A percentile compares a stretch with the other conserved stretches of the same genome.
phyloP scores from a whole-genome alignment of 176 grass and related monocot genomes.

The Bolboschoenus planiculmis region DNA sequence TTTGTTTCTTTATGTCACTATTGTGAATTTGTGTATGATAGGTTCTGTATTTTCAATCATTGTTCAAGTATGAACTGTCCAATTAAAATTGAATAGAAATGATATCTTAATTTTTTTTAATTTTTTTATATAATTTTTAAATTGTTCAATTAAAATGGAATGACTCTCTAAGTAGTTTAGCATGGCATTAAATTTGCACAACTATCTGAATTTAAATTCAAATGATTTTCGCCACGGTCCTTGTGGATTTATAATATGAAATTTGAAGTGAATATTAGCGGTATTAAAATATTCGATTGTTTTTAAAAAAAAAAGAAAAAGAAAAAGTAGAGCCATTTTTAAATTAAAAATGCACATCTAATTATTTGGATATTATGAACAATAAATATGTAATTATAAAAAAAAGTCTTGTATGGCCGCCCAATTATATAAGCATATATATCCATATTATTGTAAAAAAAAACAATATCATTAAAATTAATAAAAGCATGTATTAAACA shows the following conservation, averaged over 20 bases:
- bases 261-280: background rate
- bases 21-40: background rate
- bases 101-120: background rate
- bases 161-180: background rate
- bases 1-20: background rate
- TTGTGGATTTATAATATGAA: background rate
- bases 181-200: background rate
- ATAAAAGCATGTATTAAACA: background rate
- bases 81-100: background rate
- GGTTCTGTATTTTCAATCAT: background rate
- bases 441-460: background rate
- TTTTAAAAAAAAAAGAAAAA: no score
- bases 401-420: no score
- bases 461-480: no score
- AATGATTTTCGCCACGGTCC: background rate
- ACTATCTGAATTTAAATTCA: background rate
- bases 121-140: background rate
- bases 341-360: no score
- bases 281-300: no score
- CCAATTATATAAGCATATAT: no score
- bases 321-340: no score
- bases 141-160: background rate
- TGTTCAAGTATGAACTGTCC: background rate
- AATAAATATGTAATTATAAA: no score
- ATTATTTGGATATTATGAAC: no score